Evolutionary conservation across 2,329 filamentous ascomycete species (phyloP).

Genomic region (Monilinia polystroma): DNA sequence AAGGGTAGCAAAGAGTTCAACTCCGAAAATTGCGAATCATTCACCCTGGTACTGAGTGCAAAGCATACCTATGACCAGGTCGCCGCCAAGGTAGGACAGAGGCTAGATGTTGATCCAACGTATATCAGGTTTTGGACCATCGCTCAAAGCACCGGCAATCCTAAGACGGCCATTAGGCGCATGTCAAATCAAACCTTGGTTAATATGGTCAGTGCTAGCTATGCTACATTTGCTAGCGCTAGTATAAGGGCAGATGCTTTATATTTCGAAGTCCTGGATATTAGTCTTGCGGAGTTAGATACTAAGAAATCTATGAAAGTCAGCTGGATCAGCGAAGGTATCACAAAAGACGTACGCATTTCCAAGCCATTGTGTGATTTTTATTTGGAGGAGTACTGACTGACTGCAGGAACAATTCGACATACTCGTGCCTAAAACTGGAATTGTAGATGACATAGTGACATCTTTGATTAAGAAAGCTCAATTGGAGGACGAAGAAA

Average conservation of each 20-base stretch:
- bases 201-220: constrained; percentile 74
- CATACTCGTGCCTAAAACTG: constrained; percentile 83
- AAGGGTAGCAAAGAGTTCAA: constrained; percentile 42
- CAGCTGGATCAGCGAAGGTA: constrained; percentile 82
- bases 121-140: constrained; percentile 92
- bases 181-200: constrained; percentile 63
- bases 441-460: constrained; percentile 75
- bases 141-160: constrained; percentile 71
- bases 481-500: constrained; percentile 69
- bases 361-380: neutral
- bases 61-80: constrained; percentile 90
- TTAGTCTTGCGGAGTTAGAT: constrained; percentile 89
- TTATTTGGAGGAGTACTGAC: constrained; percentile 32
- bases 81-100: constrained; percentile 76
- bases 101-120: constrained; percentile 74
- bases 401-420: constrained; percentile 68
- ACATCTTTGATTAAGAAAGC: constrained; percentile 76
- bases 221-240: constrained; percentile 67
- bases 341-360: constrained; percentile 77
- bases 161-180: constrained; percentile 77
- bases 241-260: constrained; percentile 74
- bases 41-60: constrained; percentile 76
- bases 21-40: constrained; percentile 58
- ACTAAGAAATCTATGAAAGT: constrained; percentile 86
- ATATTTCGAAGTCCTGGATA: constrained; percentile 91